Conservation (phyloP, 768 basidiomycete species). For the Boletus rex-veris region DNA sequence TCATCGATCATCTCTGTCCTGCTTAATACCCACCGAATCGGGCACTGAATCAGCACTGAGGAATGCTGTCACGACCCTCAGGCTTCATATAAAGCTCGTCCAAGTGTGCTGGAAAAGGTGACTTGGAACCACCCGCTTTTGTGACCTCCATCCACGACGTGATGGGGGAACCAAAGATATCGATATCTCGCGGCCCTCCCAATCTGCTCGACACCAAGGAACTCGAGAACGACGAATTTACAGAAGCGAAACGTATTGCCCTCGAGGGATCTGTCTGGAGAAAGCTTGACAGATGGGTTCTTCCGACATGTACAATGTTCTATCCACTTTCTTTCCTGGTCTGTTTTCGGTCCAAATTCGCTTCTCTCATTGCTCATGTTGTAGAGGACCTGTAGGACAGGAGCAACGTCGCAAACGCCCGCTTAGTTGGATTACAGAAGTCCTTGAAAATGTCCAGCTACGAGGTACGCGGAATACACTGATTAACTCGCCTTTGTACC, state of each 20-base stretch:
- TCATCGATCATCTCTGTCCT: no score
- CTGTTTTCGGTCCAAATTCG: conserved; percentile 14
- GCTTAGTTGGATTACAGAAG: conserved; percentile 59
- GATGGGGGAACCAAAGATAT: conserved; percentile 1
- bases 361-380: not conserved
- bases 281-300: conserved; percentile 46
- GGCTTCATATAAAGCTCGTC: not conserved
- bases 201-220: conserved; percentile 7
- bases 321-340: conserved; percentile 55
- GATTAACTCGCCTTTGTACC: not conserved
- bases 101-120: not conserved
- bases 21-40: no score
- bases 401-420: conserved; percentile 54
- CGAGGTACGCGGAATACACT: conserved; percentile 12
- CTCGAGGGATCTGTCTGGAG: conserved; percentile 45
- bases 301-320: conserved; percentile 48
- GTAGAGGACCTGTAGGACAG: conserved; percentile 26
- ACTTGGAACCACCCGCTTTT: not conserved
- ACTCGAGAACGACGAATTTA: conserved; percentile 8
- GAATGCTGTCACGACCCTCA: no score
- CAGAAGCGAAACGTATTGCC: conserved; percentile 6
- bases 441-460: conserved; percentile 35
- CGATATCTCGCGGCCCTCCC: not conserved
- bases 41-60: no score
- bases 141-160: not conserved